Conservation (phyloP, 2,329 filamentous ascomycete species). For the Orbilia quercus region DNA sequence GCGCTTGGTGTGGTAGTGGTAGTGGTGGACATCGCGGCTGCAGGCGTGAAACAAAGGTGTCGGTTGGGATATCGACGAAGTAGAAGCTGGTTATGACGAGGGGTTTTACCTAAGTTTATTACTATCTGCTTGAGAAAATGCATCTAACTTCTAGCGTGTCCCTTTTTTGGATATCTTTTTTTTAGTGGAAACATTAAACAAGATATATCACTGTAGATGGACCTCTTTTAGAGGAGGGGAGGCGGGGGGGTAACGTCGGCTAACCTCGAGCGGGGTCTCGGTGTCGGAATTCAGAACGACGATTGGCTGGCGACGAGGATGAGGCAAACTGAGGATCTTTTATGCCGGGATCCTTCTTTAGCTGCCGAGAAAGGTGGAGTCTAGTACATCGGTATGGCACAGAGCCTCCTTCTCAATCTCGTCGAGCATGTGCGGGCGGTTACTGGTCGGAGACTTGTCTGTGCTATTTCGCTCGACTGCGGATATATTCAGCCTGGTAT, state of each 20-base stretch:
- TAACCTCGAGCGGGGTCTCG: conserved; percentile 27
- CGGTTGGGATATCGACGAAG: conserved; percentile 3
- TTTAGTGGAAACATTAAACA: too few species aligned
- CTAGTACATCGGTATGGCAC: conserved; percentile 11
- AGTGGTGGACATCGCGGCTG: conserved; percentile 10
- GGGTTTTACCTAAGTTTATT: conserved; percentile 8
- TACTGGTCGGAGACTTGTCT: too few species aligned
- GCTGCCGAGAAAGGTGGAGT: neutral
- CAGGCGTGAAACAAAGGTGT: conserved; percentile 11
- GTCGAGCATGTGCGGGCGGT: too few species aligned
- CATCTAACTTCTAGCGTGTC: conserved; percentile 11
- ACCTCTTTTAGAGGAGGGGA: neutral
- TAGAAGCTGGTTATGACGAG: neutral
- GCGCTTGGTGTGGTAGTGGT: conserved; percentile 2
- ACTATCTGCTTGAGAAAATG: conserved; percentile 28
- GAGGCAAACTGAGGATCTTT: conserved; percentile 5
- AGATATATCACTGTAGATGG: too few species aligned
- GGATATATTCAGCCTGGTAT: conserved; percentile 6
- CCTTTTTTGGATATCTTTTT: neutral
- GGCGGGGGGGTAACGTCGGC: conserved; percentile 1
- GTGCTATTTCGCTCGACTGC: neutral
- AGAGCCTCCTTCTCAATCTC: conserved; percentile 1
- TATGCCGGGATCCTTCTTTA: conserved; percentile 9
- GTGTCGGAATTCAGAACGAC: conserved; percentile 8
- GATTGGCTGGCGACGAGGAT: neutral